Evolutionary conservation across 2,329 filamentous ascomycete genomes (phyloP), one percentile per base, ranked within the genome.

Genomic region (Fusarium oligoseptatum): DNA sequence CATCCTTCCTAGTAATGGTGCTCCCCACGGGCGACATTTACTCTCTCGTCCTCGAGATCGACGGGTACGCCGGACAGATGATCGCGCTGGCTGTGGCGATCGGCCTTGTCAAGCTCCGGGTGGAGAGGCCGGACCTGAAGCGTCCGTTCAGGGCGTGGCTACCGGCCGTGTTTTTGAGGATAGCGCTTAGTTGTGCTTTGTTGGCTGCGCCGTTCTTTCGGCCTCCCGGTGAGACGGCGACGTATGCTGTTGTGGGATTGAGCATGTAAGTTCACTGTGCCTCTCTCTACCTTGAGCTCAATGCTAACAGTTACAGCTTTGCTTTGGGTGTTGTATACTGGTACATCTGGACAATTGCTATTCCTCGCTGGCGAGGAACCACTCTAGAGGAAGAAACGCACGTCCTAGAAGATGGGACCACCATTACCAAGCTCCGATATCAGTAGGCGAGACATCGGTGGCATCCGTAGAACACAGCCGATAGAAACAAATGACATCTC

Each of bases 1-100:
- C 92, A 0, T 93, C 92, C 0, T 75, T 93, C 1, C 82, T 94
- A 1, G 91, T 94, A 4, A 93, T 94, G 60, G 81, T 86, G 0
- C 83, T 93, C 0, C 92, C 92, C 0, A 90, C 91, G 0, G 85
- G 86, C 4, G 88, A 92, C 56, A 90, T 92, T 0, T 95, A 94
- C 81, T 91, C 90, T 11, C 93, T 95, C 76, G 94, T 94, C 32
- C 83, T 94, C 0, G 92, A 94, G 56, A 90, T 94, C 0, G 92
- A 94, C 76, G 91, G 90, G 0, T 94, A 94, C 73, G 89, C 92
- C 0, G 90, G 86, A 0, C 90, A 93, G 67, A 84, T 94, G 15
- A 87, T 92, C 65, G 86, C 86, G 0, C 79, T 93, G 1, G 88
- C 90, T 0, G 83, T 90, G 0, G 88, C 88, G 0, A 73, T 87